Evolutionary conservation across 805 yeast genomes (phyloP), one percentile per base, ranked within the genome.

Genomic region (Nakazawaea laoshanensis): DNA sequence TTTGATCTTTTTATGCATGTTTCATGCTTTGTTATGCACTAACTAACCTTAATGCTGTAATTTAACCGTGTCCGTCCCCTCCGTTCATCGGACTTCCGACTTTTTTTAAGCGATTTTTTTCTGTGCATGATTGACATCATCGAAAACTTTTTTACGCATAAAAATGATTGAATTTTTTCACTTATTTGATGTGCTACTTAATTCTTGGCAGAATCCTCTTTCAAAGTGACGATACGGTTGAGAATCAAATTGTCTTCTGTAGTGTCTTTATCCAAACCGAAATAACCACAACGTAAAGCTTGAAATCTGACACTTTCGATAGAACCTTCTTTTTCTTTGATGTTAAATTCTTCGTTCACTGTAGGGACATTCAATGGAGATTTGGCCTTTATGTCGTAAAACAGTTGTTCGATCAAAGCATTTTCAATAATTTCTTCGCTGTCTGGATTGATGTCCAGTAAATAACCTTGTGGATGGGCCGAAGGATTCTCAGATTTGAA

Each of bases 271-370:
- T 92, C 98, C 54, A 86, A 56, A 50, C 95, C 78, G 73, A 87
- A 92, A 59, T 92, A 92, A 19, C 98, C 98, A 29, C 85, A 89
- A 62, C 98, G 77, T 58, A 92, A 72, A 19, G 95, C 98, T 65
- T 92, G 98, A 86, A 92, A 92, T 59, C 98, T 75, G 20, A 84
- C 86, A n/a, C 88, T 72, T 55, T 88, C 94, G 29, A 76, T 73
- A 3, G 74, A 70, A 21, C 67, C 67, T 24, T 59, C 58, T 39
- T 70, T 67, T 54, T 92, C 96, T 45, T 70, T 66, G 43, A 87
- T 80, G 50, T 69, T 67, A 53, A 86, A 84, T 42, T 78, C 78
- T 24, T 69, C 62, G 32, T 74, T 68, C 24, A 67, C 66, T 20
- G 69, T 66, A 19, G 77, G 67, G 46, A 74, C 61, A 43, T 76